These are phyloP conservation scores for Cercospora nicotianae DNA, from an alignment of 2,329 filamentous ascomycete species.

Conservation along the genomic window DNA sequence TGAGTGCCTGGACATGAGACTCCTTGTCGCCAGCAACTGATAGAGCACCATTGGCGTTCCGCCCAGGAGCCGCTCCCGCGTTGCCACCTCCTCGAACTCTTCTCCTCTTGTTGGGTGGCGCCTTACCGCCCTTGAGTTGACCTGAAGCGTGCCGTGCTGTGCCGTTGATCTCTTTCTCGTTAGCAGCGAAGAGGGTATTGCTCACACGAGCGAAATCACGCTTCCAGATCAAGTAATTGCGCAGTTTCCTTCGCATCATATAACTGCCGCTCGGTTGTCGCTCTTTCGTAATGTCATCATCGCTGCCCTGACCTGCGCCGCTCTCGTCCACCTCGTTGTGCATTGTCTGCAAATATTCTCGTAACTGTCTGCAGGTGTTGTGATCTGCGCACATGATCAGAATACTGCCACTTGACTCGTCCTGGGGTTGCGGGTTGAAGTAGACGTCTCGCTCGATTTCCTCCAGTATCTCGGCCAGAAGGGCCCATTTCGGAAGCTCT, in stretches of 20 bases:
- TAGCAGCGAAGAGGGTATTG: constrained; percentile 73
- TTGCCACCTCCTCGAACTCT: constrained; percentile 77
- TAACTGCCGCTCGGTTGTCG: constrained; percentile 70
- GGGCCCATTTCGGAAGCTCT: constrained; percentile 89
- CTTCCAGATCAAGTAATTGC: constrained; percentile 89
- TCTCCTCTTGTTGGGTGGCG: constrained; percentile 81
- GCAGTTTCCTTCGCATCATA: constrained; percentile 86
- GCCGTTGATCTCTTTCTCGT: constrained; percentile 71
- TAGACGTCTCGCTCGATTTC: constrained; percentile 92
- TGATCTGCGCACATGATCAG: constrained; percentile 94
- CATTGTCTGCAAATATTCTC: constrained; percentile 91
- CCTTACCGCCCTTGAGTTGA: constrained; percentile 55
- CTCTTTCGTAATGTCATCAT: constrained; percentile 46
- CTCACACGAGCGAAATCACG: constrained; percentile 83
- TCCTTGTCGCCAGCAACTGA: constrained; percentile 79
- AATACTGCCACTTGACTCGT: constrained; percentile 87
- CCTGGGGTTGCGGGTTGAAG: constrained; percentile 71
- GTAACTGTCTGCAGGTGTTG: constrained; percentile 79
- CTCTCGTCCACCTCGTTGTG: constrained; percentile 47
- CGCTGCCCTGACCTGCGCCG: constrained; percentile 50
- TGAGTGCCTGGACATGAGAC: constrained; percentile 74
- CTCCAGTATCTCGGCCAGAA: constrained; percentile 84
- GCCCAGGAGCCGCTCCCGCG: constrained; percentile 57
- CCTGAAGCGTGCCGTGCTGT: constrained; percentile 47
- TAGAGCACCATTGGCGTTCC: constrained; percentile 72